Percentiles rank a stretch among this genome's conserved stretches.
Conservation (phyloP, 768 basidiomycete species). For the Kwoniella mangroviensis region DNA sequence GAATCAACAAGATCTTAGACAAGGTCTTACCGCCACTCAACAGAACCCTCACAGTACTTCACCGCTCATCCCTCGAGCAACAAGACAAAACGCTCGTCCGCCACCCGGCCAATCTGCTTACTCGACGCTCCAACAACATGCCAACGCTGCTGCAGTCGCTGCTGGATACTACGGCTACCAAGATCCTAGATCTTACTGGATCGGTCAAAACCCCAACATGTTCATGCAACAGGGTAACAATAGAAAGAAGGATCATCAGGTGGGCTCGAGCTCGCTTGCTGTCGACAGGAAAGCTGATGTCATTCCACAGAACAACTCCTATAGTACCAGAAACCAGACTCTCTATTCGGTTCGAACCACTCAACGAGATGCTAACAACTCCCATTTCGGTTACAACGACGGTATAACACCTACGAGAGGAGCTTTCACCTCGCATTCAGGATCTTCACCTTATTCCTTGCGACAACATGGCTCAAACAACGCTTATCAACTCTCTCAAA, state of each 20-base stretch:
- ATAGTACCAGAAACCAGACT: constrained; percentile 5
- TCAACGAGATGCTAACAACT: constrained; percentile 11
- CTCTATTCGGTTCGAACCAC: constrained; percentile 1
- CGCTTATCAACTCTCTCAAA: not conserved
- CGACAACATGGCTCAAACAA: not conserved
- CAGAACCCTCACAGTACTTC: not conserved
- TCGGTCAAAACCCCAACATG: not conserved
- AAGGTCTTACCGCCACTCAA: not conserved
- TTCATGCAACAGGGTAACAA: constrained; percentile 16
- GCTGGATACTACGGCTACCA: constrained; percentile 18
- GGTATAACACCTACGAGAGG: constrained; percentile 3
- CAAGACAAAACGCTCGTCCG: constrained; percentile 8
- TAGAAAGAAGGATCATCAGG: constrained; percentile 22
- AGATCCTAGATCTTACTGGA: constrained; percentile 15
- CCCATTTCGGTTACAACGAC: constrained; percentile 16
- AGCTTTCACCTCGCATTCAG: not conserved
- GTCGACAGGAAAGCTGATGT: not conserved
- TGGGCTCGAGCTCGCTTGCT: not conserved
- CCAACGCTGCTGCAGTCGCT: constrained; percentile 11
- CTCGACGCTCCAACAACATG: constrained; percentile 13
- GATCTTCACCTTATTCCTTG: not conserved
- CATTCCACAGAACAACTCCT: not conserved
- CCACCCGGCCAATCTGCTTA: constrained; percentile 5
- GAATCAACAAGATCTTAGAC: not conserved
- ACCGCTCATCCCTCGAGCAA: not conserved